phyloP scores from a whole-genome alignment of 768 basidiomycete genomes.

The Rhizopogon salebrosus region DNA sequence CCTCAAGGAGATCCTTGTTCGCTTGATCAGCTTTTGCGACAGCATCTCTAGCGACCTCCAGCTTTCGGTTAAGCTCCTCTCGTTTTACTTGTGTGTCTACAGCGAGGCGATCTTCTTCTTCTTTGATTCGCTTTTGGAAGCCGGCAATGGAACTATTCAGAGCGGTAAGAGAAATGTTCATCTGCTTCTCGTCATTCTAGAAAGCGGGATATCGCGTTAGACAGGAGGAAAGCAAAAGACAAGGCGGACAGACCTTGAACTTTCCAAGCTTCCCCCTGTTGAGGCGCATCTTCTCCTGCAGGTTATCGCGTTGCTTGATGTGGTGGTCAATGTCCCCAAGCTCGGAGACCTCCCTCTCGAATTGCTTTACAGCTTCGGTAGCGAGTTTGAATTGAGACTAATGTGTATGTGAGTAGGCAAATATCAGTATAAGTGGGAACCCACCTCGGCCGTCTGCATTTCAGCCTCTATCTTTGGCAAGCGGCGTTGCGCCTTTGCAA shows the following conservation, averaged over 20 bases:
- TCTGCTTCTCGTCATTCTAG: constrained; percentile 49
- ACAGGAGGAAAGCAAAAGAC: background rate
- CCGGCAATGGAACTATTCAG: constrained; percentile 29
- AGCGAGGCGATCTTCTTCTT: constrained; percentile 50
- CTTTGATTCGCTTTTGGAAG: constrained; percentile 42
- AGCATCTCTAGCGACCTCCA: constrained; percentile 40
- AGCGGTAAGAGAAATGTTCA: constrained; percentile 36
- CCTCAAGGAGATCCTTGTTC: constrained; percentile 23
- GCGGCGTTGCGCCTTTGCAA: constrained; percentile 33
- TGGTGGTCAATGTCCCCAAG: constrained; percentile 48
- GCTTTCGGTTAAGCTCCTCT: constrained; percentile 48
- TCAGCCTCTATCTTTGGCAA: constrained; percentile 36
- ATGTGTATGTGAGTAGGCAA: background rate
- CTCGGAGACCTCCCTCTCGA: constrained; percentile 35
- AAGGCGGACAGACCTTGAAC: constrained; percentile 36
- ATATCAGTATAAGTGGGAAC: constrained; percentile 2
- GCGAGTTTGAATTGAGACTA: constrained; percentile 31
- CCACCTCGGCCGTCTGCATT: constrained; percentile 35
- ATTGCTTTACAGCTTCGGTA: constrained; percentile 29
- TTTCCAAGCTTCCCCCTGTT: constrained; percentile 40
- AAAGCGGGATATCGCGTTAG: constrained; percentile 2
- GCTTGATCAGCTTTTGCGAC: constrained; percentile 34
- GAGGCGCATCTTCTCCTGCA: constrained; percentile 36
- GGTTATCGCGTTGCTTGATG: constrained; percentile 28
- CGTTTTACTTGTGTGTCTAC: constrained; percentile 57